Evolutionary conservation across 2,329 filamentous ascomycete genomes (phyloP).

Genomic region (Sarocladiaceae sp.): DNA sequence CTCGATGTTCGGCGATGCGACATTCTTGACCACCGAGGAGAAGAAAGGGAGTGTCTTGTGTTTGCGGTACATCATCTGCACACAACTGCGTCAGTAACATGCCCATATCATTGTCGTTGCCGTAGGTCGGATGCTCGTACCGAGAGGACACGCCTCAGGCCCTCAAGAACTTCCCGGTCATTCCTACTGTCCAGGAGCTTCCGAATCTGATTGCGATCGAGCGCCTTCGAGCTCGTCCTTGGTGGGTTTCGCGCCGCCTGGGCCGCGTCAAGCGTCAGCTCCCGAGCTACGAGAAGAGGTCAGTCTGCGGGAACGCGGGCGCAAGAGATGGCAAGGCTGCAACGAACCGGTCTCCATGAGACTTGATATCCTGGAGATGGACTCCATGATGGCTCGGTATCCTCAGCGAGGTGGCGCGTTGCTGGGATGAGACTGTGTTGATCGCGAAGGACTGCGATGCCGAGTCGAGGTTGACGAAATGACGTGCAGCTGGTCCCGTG

Average conservation of each 20-base stretch:
- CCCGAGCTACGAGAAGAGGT: constrained; percentile 62
- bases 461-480: constrained; percentile 7
- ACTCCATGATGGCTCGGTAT: constrained; percentile 65
- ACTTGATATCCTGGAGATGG: constrained; percentile 86
- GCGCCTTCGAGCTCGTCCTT: constrained; percentile 49
- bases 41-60: constrained; percentile 89
- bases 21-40: constrained; percentile 97
- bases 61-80: constrained; percentile 88
- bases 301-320: neutral
- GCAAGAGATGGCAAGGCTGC: neutral
- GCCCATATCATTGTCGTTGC: neutral
- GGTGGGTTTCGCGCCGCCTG: constrained; percentile 67
- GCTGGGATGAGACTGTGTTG: constrained; percentile 9
- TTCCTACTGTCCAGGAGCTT: constrained; percentile 90
- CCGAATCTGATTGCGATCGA: constrained; percentile 81
- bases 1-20: constrained; percentile 86
- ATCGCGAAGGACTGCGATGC: constrained; percentile 7
- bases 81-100: constrained; percentile 7
- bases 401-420: neutral
- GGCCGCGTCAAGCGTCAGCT: constrained; percentile 94
- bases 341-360: constrained; percentile 85
- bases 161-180: constrained; percentile 89
- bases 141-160: constrained; percentile 79
- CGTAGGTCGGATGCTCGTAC: constrained; percentile 44
- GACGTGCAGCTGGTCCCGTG: constrained; percentile 9